These are phyloP conservation scores for Posidonia oceanica DNA, from an alignment of 116 monocot species.

Conservation along the genomic window DNA sequence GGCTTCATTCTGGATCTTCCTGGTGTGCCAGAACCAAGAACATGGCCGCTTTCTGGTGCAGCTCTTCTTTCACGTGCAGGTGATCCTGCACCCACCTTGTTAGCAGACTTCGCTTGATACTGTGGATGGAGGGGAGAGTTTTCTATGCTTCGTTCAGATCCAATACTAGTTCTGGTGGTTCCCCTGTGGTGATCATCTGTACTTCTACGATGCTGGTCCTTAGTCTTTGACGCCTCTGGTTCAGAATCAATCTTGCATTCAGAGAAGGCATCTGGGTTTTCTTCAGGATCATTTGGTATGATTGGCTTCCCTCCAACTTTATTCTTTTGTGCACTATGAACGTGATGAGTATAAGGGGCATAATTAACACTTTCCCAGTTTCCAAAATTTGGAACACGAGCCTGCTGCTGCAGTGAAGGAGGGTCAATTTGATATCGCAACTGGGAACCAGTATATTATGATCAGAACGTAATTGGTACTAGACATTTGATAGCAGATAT, in stretches of 20 bases:
- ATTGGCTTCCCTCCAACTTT: conserved; percentile 22
- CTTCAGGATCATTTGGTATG: conserved; percentile 52
- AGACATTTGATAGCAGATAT: no score
- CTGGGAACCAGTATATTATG: conserved; percentile 5
- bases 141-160: conserved; percentile 28
- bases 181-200: conserved; percentile 12
- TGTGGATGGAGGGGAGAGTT: conserved; percentile 26
- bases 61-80: conserved; percentile 23
- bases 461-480: conserved; percentile 4
- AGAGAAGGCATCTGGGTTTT: conserved; percentile 18
- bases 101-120: conserved; percentile 8
- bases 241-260: background rate
- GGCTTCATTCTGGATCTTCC: conserved; percentile 28
- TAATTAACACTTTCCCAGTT: conserved; percentile 19
- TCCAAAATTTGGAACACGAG: conserved; percentile 48
- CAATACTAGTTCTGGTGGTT: conserved; percentile 9
- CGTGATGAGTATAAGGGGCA: conserved; percentile 35
- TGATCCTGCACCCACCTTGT: conserved; percentile 26
- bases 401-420: conserved; percentile 16
- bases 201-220: background rate
- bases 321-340: conserved; percentile 39
- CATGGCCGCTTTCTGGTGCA: conserved; percentile 25
- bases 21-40: conserved; percentile 21
- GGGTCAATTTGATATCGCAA: background rate
- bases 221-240: background rate